Percentiles rank a stretch among this genome's conserved stretches.
These are phyloP conservation scores for Trichoderma asperelloides DNA, from an alignment of 495 filamentous ascomycete species.

Conservation along the genomic window DNA sequence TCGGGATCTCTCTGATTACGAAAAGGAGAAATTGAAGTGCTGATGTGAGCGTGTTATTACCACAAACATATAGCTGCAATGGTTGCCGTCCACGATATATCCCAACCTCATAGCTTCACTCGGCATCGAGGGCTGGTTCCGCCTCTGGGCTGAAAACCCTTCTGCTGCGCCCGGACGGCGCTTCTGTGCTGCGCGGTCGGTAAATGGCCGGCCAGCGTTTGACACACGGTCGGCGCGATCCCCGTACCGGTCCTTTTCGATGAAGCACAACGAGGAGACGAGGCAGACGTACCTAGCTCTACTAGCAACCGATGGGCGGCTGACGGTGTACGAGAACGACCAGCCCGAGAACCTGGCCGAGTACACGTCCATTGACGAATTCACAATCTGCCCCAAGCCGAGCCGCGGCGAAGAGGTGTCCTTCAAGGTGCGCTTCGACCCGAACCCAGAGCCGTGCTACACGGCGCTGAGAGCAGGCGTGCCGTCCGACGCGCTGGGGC, in stretches of 20 bases:
- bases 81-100: conserved; percentile 52
- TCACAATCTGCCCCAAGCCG: conserved; percentile 49
- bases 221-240: conserved; percentile 32
- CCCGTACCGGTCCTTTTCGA: conserved; percentile 63
- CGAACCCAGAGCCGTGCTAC: conserved; percentile 70
- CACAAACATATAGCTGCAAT: conserved; percentile 54
- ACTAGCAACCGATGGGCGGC: conserved; percentile 67
- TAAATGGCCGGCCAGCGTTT: conserved; percentile 25
- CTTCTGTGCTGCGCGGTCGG: conserved; percentile 44
- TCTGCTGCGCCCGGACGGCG: conserved; percentile 66
- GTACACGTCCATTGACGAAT: conserved; percentile 65
- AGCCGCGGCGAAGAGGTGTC: conserved; percentile 71
- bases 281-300: conserved; percentile 74
- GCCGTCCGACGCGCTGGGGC: conserved; percentile 57
- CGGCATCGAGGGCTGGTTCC: conserved; percentile 78
- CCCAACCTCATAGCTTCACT: conserved; percentile 54
- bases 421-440: conserved; percentile 79
- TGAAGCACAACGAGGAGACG: conserved; percentile 60
- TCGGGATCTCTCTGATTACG: too few species aligned
- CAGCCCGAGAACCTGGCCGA: conserved; percentile 73
- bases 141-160: conserved; percentile 83
- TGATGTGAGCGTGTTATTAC: background rate
- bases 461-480: conserved; percentile 67
- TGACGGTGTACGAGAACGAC: conserved; percentile 77
- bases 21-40: background rate